phyloP scores from a whole-genome alignment of 1,284 basidiomycete genomes.

The Sporisorium graminicola region DNA sequence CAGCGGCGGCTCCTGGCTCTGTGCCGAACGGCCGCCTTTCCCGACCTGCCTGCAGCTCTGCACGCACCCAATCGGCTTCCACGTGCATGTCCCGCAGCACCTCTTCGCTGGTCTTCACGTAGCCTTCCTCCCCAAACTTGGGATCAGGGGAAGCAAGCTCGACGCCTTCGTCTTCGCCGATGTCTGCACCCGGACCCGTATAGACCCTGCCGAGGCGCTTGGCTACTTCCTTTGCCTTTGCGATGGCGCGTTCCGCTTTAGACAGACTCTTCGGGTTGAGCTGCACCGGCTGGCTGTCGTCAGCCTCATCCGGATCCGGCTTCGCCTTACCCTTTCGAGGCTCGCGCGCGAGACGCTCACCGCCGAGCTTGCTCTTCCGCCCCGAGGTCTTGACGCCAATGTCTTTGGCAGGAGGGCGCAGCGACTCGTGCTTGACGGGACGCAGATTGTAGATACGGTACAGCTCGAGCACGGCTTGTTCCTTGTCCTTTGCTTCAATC shows the following conservation, averaged over 20 bases:
- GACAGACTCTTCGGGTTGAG: slow-evolving; percentile 41
- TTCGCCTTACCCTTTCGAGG: slow-evolving; percentile 60
- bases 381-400: slow-evolving; percentile 71
- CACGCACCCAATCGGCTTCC: slow-evolving; percentile 54
- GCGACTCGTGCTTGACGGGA: slow-evolving; percentile 76
- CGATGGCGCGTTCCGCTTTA: slow-evolving; percentile 45
- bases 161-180: slow-evolving; percentile 62
- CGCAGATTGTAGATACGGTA: slow-evolving; percentile 82
- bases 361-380: slow-evolving; percentile 67
- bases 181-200: slow-evolving; percentile 56
- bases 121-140: slow-evolving; percentile 58
- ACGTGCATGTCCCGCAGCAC: slow-evolving; percentile 54
- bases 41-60: slow-evolving; percentile 44
- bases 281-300: slow-evolving; percentile 24
- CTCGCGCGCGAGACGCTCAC: slow-evolving; percentile 37
- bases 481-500: slow-evolving; percentile 94
- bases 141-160: slow-evolving; percentile 41
- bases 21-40: slow-evolving; percentile 43
- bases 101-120: slow-evolving; percentile 59
- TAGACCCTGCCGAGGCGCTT: slow-evolving; percentile 47
- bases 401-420: slow-evolving; percentile 71
- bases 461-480: slow-evolving; percentile 89
- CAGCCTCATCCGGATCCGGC: slow-evolving; percentile 52
- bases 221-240: slow-evolving; percentile 56
- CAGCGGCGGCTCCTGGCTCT: slow-evolving; percentile 34